phyloP scores from a whole-genome alignment of 805 yeast genomes.

The Nematodospora valgi region DNA sequence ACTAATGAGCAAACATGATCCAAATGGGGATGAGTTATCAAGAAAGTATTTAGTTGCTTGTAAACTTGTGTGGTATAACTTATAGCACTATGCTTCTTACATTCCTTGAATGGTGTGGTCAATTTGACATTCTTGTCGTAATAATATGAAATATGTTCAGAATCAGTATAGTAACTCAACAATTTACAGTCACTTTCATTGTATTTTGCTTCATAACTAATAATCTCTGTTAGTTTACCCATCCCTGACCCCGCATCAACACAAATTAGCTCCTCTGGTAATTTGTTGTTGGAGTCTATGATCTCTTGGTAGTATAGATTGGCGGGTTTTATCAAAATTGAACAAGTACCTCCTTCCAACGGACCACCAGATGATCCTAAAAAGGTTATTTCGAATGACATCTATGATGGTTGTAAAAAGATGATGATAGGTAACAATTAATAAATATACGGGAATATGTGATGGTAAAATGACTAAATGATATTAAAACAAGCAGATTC shows the following conservation, averaged over 20 bases:
- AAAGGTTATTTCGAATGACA: slow-evolving; percentile 55
- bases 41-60: slow-evolving; percentile 36
- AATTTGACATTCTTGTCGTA: slow-evolving; percentile 14
- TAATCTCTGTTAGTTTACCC: slow-evolving; percentile 46
- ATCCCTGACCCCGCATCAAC: slow-evolving; percentile 83
- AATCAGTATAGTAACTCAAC: slow-evolving; percentile 27
- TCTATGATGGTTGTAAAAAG: not conserved
- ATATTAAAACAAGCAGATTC: too few relatives aligned
- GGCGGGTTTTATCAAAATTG: slow-evolving; percentile 61
- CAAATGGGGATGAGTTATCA: slow-evolving; percentile 79
- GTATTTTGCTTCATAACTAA: slow-evolving; percentile 18
- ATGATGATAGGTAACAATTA: too few relatives aligned
- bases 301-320: slow-evolving; percentile 32
- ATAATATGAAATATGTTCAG: slow-evolving; percentile 22
- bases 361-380: slow-evolving; percentile 90
- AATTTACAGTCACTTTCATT: slow-evolving; percentile 12
- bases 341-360: slow-evolving; percentile 63
- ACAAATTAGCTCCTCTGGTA: slow-evolving; percentile 44
- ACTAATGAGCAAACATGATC: slow-evolving; percentile 75
- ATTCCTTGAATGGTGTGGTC: slow-evolving; percentile 21
- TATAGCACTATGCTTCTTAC: not conserved
- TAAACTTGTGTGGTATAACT: slow-evolving; percentile 18
- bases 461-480: too few relatives aligned
- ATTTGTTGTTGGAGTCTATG: slow-evolving; percentile 22
- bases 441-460: too few relatives aligned